Percentiles rank a stretch among this genome's conserved stretches.
Conservation (phyloP, 345 rosid genomes). For the Populus deltoides region DNA sequence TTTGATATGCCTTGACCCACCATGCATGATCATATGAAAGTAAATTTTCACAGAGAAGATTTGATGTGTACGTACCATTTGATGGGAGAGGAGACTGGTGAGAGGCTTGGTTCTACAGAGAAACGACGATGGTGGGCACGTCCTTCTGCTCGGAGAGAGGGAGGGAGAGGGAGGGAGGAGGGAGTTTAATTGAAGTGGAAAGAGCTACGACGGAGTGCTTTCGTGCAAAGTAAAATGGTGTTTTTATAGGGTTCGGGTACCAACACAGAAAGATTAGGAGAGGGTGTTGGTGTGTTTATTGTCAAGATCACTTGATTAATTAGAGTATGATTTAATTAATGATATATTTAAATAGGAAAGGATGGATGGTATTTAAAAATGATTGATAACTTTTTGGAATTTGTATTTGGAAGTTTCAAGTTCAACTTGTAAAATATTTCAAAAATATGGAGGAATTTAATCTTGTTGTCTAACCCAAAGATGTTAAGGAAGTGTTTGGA, state of each 20-base stretch:
- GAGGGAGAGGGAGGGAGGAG: not conserved
- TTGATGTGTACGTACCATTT: not conserved
- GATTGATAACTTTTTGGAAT: too few species aligned
- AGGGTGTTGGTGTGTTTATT: not conserved
- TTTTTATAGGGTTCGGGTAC: not conserved
- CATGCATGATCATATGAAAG: not conserved
- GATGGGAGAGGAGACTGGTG: not conserved
- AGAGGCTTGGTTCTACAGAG: not conserved
- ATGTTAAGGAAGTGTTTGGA: too few species aligned
- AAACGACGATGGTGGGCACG: not conserved
- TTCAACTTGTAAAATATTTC: too few species aligned
- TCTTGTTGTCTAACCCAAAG: too few species aligned
- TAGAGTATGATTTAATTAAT: not conserved
- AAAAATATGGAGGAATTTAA: too few species aligned
- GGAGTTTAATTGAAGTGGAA: not conserved
- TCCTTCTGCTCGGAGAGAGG: not conserved
- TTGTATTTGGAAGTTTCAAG: too few species aligned
- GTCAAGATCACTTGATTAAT: not conserved
- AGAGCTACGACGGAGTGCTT: not conserved
- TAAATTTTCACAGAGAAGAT: not conserved
- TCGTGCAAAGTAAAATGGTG: not conserved
- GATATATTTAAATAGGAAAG: too few species aligned
- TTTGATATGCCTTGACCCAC: not conserved
- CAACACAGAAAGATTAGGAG: not conserved
- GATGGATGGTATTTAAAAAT: too few species aligned